These are phyloP conservation scores for Poronia punctata DNA, from an alignment of 495 filamentous ascomycete genomes.

Conservation along the genomic window DNA sequence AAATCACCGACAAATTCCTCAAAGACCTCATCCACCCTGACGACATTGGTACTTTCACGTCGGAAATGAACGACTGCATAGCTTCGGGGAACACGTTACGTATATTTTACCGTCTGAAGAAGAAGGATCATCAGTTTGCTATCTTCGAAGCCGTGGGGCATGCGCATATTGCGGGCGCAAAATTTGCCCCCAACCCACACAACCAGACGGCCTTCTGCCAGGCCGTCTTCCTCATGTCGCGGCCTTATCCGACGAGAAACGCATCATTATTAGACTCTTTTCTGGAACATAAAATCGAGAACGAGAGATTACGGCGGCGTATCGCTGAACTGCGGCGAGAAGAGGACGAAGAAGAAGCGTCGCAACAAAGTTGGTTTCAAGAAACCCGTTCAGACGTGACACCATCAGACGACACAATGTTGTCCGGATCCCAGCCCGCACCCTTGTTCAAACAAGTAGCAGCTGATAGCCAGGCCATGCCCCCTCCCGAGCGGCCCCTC, in stretches of 20 bases:
- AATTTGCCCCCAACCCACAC: constrained; percentile 53
- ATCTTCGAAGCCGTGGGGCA: constrained; percentile 91
- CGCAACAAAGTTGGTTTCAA: constrained; percentile 44
- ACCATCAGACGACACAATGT: constrained; percentile 40
- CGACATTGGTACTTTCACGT: constrained; percentile 75
- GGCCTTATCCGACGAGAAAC: constrained; percentile 86
- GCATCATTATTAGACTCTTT: constrained; percentile 83
- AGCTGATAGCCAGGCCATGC: constrained; percentile 45
- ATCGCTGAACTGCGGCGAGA: constrained; percentile 82
- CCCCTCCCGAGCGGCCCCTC: constrained; percentile 61
- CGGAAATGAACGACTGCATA: constrained; percentile 89
- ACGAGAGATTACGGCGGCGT: constrained; percentile 75
- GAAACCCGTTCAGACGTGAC: constrained; percentile 49
- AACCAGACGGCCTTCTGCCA: constrained; percentile 65
- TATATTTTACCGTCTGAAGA: constrained; percentile 84
- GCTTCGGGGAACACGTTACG: constrained; percentile 70
- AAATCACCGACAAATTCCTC: constrained; percentile 68
- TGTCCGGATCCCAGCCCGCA: constrained; percentile 17
- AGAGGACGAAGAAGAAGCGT: constrained; percentile 63
- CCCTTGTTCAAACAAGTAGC: constrained; percentile 17
- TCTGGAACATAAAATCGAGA: constrained; percentile 95
- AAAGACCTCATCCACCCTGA: constrained; percentile 80
- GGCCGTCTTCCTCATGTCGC: constrained; percentile 89
- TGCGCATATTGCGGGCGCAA: constrained; percentile 74
- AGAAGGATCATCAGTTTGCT: constrained; percentile 62